phyloP scores from a whole-genome alignment of 106 monocot species.

The Apostasia shenzhenica region DNA sequence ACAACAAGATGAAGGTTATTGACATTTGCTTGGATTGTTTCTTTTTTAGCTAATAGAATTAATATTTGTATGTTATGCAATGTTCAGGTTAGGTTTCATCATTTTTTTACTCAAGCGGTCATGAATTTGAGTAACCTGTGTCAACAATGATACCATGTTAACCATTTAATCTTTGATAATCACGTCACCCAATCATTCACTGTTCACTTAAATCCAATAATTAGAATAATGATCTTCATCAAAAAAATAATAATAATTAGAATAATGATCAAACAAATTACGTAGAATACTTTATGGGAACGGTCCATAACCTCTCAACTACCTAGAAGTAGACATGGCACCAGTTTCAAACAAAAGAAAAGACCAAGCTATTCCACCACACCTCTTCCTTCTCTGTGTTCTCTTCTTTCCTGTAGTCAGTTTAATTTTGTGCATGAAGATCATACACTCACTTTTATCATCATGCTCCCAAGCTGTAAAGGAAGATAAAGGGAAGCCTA shows the following conservation, averaged over 20 bases:
- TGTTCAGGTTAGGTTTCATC: no score
- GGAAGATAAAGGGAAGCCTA: no score
- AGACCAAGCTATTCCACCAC: background rate
- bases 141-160: no score
- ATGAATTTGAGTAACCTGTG: no score
- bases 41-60: no score
- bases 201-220: background rate
- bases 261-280: background rate
- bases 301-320: constrained; percentile 7
- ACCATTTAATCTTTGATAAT: background rate
- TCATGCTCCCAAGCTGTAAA: constrained; percentile 1
- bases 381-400: background rate
- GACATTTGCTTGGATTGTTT: no score
- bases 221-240: no score
- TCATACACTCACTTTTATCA: background rate
- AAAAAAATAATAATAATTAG: no score
- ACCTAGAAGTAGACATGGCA: constrained; percentile 16
- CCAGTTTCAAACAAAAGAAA: constrained; percentile 2
- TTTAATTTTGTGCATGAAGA: constrained; percentile 1
- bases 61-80: no score
- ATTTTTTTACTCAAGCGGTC: no score
- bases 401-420: background rate
- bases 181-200: background rate
- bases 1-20: no score
- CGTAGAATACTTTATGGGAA: constrained; percentile 1